Evolutionary conservation across 345 rosid genomes (phyloP).

Genomic region (Excoecaria agallocha): DNA sequence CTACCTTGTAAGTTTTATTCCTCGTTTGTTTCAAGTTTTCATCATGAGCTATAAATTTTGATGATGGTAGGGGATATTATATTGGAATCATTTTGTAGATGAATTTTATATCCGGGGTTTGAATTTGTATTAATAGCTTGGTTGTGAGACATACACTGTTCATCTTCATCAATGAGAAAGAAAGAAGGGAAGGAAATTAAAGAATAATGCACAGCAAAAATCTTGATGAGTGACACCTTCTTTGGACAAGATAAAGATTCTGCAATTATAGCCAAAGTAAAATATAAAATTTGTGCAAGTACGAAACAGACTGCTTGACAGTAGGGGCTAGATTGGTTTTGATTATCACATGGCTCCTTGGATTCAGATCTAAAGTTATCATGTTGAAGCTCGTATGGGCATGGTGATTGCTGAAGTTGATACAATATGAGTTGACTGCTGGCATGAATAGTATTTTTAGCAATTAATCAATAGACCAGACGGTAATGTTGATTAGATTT

Average conservation of each 20-base stretch:
- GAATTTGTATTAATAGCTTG: not conserved
- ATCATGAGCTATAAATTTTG: not conserved
- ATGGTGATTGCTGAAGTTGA: not conserved
- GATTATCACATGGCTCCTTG: not conserved
- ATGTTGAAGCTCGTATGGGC: not conserved
- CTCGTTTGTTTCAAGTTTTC: slow-evolving; percentile 8
- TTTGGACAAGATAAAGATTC: not conserved
- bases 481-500: not conserved
- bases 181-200: not conserved
- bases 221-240: not conserved
- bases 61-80: not conserved
- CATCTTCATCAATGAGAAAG: not conserved
- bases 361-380: not conserved
- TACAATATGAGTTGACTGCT: not conserved
- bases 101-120: not conserved
- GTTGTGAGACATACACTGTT: not conserved
- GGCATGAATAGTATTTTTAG: not conserved
- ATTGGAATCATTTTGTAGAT: not conserved
- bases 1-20: slow-evolving; percentile 59
- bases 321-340: not conserved
- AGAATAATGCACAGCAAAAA: not conserved
- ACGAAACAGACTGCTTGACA: not conserved
- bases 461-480: not conserved
- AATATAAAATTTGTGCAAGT: not conserved
- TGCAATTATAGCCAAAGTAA: not conserved